These are phyloP conservation scores for Coelastrella sp. DNA, from an alignment of 139 green algal species.

Conservation along the genomic window DNA sequence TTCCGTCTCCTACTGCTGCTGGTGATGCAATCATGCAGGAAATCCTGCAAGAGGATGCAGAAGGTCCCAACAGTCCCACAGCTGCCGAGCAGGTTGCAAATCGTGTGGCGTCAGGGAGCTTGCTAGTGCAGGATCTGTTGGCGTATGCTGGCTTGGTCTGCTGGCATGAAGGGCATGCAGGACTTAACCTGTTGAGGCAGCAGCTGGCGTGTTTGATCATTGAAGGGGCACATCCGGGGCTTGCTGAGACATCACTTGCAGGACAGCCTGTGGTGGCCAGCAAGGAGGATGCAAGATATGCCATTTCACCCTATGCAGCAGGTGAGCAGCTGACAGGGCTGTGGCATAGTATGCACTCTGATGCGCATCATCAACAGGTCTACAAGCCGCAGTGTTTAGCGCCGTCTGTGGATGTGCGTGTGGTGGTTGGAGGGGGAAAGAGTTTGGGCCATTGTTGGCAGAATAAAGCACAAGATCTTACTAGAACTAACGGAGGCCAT, in stretches of 20 bases:
- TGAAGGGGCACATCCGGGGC: background rate
- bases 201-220: conserved; percentile 20
- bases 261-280: background rate
- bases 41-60: background rate
- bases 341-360: background rate
- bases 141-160: conserved; percentile 1
- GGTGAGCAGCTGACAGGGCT: background rate
- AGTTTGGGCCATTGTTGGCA: too few species aligned
- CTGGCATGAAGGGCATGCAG: background rate
- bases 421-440: too few species aligned
- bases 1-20: background rate
- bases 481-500: too few species aligned
- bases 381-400: too few species aligned
- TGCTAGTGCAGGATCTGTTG: background rate
- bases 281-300: background rate
- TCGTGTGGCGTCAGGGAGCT: background rate
- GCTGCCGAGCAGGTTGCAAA: background rate
- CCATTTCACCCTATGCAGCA: background rate
- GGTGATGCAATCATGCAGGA: background rate
- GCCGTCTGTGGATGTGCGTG: too few species aligned
- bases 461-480: too few species aligned
- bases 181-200: conserved; percentile 1
- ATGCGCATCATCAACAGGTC: too few species aligned
- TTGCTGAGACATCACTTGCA: background rate
- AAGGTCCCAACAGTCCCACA: background rate